These are phyloP conservation scores for Pseudofabraea citricarpa DNA, from an alignment of 2,329 filamentous ascomycete genomes.

Conservation along the genomic window DNA sequence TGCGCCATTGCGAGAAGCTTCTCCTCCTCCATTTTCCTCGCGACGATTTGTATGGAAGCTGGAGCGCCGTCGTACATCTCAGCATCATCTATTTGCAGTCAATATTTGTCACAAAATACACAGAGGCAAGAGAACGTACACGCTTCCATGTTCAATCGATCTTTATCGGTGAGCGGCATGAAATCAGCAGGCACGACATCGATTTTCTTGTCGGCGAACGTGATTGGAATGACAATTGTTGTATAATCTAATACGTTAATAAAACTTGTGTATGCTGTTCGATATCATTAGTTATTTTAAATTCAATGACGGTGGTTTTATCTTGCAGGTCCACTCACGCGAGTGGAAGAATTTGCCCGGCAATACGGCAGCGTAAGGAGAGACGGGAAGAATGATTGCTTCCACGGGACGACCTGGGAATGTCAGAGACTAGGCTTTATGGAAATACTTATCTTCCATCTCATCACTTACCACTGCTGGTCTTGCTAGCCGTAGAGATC, in stretches of 20 bases:
- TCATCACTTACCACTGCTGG: neutral
- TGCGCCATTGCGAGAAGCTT: neutral
- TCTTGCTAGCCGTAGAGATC: neutral
- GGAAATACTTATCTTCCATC: neutral
- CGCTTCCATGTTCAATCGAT: neutral
- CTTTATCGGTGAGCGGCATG: neutral
- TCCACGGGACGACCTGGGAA: neutral
- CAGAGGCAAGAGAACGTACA: neutral
- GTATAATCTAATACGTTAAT: slow-evolving; percentile 16
- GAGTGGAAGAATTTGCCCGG: slow-evolving; percentile 1
- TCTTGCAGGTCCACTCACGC: no score
- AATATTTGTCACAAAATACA: neutral
- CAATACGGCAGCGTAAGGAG: neutral
- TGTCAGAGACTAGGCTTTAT: neutral
- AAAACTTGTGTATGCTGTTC: slow-evolving; percentile 1
- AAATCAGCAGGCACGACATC: slow-evolving; percentile 17
- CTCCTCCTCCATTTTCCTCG: slow-evolving; percentile 1
- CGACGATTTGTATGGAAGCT: slow-evolving; percentile 2
- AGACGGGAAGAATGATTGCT: neutral
- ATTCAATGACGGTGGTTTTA: no score
- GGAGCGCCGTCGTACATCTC: slow-evolving; percentile 4
- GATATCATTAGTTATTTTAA: no score
- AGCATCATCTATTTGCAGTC: slow-evolving; percentile 3
- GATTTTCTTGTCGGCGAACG: slow-evolving; percentile 28
- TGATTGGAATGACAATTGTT: slow-evolving; percentile 34